These are phyloP conservation scores for Castanea sativa DNA, from an alignment of 306 rosid species.

Conservation along the genomic window DNA sequence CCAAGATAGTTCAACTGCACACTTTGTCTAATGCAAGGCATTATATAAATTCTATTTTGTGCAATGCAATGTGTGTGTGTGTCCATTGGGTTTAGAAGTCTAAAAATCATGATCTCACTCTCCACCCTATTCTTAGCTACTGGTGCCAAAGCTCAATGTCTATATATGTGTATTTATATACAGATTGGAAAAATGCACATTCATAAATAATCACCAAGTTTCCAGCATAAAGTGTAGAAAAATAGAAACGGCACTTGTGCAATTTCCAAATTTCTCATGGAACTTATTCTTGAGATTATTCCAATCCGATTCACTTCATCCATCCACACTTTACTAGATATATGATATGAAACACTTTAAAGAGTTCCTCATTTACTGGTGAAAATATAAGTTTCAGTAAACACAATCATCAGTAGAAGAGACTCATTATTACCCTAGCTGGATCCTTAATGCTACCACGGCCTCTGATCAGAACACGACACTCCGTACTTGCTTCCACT, in stretches of 20 bases:
- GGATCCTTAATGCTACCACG: constrained; percentile 99
- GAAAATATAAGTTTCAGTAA: background rate
- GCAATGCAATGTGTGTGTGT: background rate
- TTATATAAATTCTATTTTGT: too few relatives aligned
- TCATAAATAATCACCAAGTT: background rate
- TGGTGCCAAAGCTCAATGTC: too few relatives aligned
- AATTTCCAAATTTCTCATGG: background rate
- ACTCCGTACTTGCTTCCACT: constrained; percentile 89
- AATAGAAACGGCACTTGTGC: background rate
- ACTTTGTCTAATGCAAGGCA: too few relatives aligned
- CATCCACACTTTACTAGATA: background rate
- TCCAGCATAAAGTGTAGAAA: background rate
- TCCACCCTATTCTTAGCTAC: background rate
- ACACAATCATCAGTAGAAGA: background rate
- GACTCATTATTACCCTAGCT: constrained; percentile 57
- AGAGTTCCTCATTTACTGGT: background rate
- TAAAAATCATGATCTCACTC: background rate
- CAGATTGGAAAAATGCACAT: too few relatives aligned
- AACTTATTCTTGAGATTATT: background rate
- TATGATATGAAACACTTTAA: background rate
- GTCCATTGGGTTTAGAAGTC: background rate
- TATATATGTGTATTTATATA: too few relatives aligned
- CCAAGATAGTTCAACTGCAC: too few relatives aligned
- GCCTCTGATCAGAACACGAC: constrained; percentile 98
- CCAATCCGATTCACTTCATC: background rate